Percentiles rank a stretch among this genome's conserved stretches.
These are phyloP conservation scores for Amanita subjunquillea DNA, from an alignment of 768 basidiomycete species.

Conservation along the genomic window DNA sequence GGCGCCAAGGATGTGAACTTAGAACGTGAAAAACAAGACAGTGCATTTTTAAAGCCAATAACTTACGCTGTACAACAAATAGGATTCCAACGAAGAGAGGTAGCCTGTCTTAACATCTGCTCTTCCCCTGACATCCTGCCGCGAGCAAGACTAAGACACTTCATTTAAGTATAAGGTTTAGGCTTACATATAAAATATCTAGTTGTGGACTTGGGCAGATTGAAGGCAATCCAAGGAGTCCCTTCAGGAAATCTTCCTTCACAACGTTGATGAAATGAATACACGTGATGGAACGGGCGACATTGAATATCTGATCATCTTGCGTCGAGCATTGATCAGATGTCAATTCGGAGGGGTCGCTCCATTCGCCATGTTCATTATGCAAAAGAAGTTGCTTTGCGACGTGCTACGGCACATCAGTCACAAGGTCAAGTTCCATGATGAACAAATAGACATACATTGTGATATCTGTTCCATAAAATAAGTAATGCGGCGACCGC, in stretches of 20 bases:
- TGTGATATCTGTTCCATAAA: constrained; percentile 16
- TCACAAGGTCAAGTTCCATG: background rate
- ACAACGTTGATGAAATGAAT: constrained; percentile 17
- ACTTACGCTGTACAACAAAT: constrained; percentile 11
- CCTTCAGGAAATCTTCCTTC: constrained; percentile 16
- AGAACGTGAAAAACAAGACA: background rate
- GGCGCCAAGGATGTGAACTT: background rate
- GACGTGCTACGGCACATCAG: constrained; percentile 8
- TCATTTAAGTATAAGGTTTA: background rate
- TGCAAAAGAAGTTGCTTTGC: constrained; percentile 12
- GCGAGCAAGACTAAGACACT: background rate
- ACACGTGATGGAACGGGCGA: constrained; percentile 16
- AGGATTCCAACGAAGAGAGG: constrained; percentile 10
- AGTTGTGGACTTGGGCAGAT: constrained; percentile 10
- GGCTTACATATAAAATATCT: constrained; percentile 9
- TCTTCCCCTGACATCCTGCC: constrained; percentile 5
- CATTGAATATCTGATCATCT: constrained; percentile 17
- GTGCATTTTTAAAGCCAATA: background rate
- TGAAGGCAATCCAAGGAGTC: constrained; percentile 13
- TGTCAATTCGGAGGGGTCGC: constrained; percentile 5
- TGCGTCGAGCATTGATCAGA: constrained; percentile 5
- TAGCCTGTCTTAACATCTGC: constrained; percentile 8
- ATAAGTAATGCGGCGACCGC: constrained; percentile 12
- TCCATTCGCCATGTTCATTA: constrained; percentile 13
- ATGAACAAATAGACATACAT: constrained; percentile 12